A percentile compares a stretch with the other conserved stretches of the same genome.
Evolutionary conservation across 2,329 filamentous ascomycete genomes (phyloP).

Genomic region (Aspergillus floridensis): DNA sequence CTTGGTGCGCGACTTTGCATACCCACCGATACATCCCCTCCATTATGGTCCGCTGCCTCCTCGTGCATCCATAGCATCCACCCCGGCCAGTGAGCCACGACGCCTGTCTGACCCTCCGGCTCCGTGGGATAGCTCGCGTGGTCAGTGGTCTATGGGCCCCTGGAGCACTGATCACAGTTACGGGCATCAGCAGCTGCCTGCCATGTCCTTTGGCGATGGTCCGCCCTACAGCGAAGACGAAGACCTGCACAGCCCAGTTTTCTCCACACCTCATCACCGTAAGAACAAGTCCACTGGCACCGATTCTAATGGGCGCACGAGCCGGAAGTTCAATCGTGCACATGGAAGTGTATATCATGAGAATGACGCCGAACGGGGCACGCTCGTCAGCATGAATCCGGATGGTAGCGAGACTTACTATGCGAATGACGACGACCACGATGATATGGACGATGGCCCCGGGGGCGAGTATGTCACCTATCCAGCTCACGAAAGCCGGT

Average conservation of each 20-base stretch:
- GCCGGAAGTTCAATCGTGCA: conserved; percentile 44
- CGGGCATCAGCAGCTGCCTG: conserved; percentile 69
- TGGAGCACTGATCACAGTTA: conserved; percentile 51
- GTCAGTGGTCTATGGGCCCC: conserved; percentile 54
- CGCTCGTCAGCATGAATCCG: conserved; percentile 63
- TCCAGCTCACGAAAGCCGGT: conserved; percentile 61
- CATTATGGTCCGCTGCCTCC: conserved; percentile 89
- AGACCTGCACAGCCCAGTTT: conserved; percentile 83
- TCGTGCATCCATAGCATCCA: conserved; percentile 72
- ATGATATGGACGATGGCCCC: conserved; percentile 61
- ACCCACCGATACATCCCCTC: conserved; percentile 74
- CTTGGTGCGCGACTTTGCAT: conserved; percentile 95
- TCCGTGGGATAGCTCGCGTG: conserved; percentile 68
- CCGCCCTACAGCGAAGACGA: conserved; percentile 95
- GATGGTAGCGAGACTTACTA: conserved; percentile 76
- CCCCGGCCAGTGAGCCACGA: conserved; percentile 75
- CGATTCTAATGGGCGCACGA: conserved; percentile 43
- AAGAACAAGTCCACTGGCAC: conserved; percentile 70
- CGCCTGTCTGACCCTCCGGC: conserved; percentile 75
- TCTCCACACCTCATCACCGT: conserved; percentile 78
- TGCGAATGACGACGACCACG: conserved; percentile 66
- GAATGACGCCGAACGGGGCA: conserved; percentile 62
- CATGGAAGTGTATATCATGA: conserved; percentile 35
- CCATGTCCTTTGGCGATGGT: conserved; percentile 81
- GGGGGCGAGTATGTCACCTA: conserved; percentile 81